Evolutionary conservation across 108 stramenopile species (phyloP), one percentile per base, ranked within the genome.

Genomic region (Cyclotella atomus): DNA sequence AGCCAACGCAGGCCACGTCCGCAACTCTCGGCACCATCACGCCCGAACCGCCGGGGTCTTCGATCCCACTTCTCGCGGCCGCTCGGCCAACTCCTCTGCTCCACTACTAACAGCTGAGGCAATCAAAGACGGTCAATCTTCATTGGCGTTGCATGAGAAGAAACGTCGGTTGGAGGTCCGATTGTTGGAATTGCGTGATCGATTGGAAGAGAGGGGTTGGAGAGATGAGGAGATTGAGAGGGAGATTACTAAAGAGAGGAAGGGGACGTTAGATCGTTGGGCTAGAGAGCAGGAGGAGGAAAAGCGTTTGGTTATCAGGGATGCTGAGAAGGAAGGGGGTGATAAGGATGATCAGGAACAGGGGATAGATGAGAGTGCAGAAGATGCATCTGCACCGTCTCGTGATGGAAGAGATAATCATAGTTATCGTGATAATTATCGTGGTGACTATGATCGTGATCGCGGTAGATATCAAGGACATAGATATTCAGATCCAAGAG

Each of bases 1-100:
- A 71, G 65, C 76, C 52, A 97, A 94, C 69, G 85, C 88, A 3
- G 84, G 92, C 9, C 89, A 95, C 75, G 87, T 97, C 5, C 83
- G 87, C n/a, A 79, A 79, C 47, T 81, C 82, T 23, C 56, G 75
- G 10, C 82, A 88, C n/a, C 71, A 86, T 61, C 86, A 88, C 9
- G 70, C 81, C 0, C 54, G 57, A 45, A 84, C 81, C 59, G 84
- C 76, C 35, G 86, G 70, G 55, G 66, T 56, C 74, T 85, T 78
- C 71, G 82, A 59, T 56, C 24, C 36, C 29, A 27, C 21, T n/a
- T 25, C 68, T 14, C 20, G 41, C 77, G 84, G 66, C 55, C 56
- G 41, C 64, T 70, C 28, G 21, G 70, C 63, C 12, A 62, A 46
- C 57, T 33, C 23, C 27, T 49, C 47, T 28, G 55, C 59, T 47